Base-by-base conservation (phyloP, 805 yeast genomes). In the Candida stauntonica region DNA sequence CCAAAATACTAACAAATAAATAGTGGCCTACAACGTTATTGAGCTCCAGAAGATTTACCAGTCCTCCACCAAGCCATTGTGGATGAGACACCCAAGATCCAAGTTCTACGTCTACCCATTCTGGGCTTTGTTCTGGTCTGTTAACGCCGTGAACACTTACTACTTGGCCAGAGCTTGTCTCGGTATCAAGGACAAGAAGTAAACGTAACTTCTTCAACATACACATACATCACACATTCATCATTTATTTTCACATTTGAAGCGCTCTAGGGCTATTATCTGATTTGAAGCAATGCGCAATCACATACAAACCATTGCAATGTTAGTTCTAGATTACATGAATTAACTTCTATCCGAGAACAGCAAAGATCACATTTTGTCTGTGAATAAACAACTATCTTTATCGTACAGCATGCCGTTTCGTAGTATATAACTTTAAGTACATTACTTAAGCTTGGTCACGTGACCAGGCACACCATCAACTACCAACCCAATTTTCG, bases 111-210 rank as follows among this genome's bases (percentile, higher is more conserved):
- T 55, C 46, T 54, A 54, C 43, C 60, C 60, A 46, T 55, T 54
- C 58, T 55, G 59, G 58, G 52, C 47, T 41, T 41, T 54, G 40
- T 53, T 55, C 57, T 50, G 54, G 52, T 29, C 46, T 30, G 54
- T 52, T 27, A 44, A 47, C 34, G 52, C 55, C 31, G 48, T 44
- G 35, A 51, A 48, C 50, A 15, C 47, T 15, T 52, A 41, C 54
- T 55, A 54, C 55, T 60, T 76, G 40, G 85, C 78, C 53, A 79
- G 88, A 70, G 93, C 93, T 51, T 56, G 74, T 47, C 58, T 67
- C 29, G 89, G 88, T 61, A 69, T 81, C 61, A 81, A 82, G 70
- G 81, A 59, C 50, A 26, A 42, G 15, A 50, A 50, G 47, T 42
- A 41, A 28, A 43, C n/a, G n/a, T n/a, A n/a, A n/a, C n/a, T n/a